A percentile compares a stretch with the other conserved stretches of the same genome.
Evolutionary conservation across 1,284 basidiomycete species (phyloP).

Genomic region (Amylostereum areolatum): DNA sequence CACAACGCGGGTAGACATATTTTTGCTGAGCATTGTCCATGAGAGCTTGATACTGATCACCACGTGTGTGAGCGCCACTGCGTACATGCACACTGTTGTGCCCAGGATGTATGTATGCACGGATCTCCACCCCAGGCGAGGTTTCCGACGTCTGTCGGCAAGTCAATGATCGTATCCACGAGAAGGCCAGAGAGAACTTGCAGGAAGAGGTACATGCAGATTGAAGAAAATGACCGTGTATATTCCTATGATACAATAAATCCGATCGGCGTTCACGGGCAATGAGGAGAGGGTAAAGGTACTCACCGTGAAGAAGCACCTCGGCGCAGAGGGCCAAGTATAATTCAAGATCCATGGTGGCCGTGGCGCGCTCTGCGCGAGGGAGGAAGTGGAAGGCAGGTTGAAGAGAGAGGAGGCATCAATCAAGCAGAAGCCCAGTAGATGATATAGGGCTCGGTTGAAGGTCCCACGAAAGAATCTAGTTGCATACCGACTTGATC

Average conservation of each 20-base stretch:
- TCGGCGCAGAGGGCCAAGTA: background rate
- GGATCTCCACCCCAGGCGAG: background rate
- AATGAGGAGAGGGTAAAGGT: background rate
- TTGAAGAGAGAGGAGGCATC: too few species aligned
- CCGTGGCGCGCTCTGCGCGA: background rate
- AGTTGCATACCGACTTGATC: too few species aligned
- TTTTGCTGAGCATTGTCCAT: background rate
- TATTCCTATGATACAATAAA: background rate
- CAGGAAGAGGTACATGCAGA: background rate
- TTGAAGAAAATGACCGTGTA: slow-evolving; percentile 1
- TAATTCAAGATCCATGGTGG: background rate
- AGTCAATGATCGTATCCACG: background rate
- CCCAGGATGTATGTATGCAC: background rate
- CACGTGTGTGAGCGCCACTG: background rate
- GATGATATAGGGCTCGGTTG: too few species aligned
- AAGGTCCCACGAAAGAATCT: too few species aligned
- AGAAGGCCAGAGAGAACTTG: background rate
- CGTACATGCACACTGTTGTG: background rate
- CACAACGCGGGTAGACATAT: background rate
- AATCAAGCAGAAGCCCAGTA: too few species aligned
- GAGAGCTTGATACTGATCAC: background rate
- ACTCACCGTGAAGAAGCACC: slow-evolving; percentile 1
- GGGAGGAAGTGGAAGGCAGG: too few species aligned
- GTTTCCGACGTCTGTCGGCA: background rate
- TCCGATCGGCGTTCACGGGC: background rate